Conservation (phyloP, 306 rosid genomes). For the Cyclanthera cordifolia region DNA sequence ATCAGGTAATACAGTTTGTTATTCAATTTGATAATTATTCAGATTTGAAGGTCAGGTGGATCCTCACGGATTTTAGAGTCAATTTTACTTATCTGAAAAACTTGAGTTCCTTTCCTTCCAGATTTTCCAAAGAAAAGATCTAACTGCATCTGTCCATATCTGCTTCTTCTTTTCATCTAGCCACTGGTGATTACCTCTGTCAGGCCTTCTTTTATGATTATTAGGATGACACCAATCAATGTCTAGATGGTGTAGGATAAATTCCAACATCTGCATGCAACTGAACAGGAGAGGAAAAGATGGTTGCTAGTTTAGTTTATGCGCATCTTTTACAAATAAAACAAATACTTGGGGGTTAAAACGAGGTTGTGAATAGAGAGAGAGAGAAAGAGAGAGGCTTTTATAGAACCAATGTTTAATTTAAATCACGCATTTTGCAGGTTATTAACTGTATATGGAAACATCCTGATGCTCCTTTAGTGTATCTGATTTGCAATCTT, state of each 20-base stretch:
- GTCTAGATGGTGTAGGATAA: background rate
- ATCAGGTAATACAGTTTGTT: conserved; percentile 27
- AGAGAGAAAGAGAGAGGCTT: too few relatives aligned
- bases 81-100: background rate
- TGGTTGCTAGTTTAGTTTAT: background rate
- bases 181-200: background rate
- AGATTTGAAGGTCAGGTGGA: background rate
- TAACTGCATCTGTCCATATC: background rate
- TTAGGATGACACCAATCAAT: background rate
- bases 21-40: background rate
- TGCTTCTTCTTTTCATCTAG: background rate
- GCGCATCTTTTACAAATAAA: background rate
- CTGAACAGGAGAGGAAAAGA: background rate
- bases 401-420: background rate
- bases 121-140: background rate
- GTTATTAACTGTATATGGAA: conserved; percentile 73
- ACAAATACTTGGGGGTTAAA: background rate
- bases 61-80: background rate
- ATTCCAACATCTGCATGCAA: background rate
- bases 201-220: background rate
- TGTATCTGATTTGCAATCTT: conserved; percentile 51
- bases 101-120: background rate
- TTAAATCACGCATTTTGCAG: conserved; percentile 20
- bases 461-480: conserved; percentile 52
- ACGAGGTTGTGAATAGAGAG: background rate